Evolutionary conservation across 1,139 yeast genomes (phyloP).

Genomic region (Suhomyces chickasaworum): DNA sequence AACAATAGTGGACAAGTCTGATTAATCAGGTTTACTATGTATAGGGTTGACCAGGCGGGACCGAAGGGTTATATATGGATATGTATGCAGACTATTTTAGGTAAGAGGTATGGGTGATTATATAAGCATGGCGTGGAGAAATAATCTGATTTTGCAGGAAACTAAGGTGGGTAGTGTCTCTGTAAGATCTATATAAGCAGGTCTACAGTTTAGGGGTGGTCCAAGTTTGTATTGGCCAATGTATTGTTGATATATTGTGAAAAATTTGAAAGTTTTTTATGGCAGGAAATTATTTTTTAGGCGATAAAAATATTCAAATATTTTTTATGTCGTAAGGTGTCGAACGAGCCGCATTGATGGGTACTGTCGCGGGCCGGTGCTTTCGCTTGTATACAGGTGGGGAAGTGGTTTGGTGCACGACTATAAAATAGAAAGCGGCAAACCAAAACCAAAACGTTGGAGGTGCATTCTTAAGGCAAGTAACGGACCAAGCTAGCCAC

Average conservation of each 20-base stretch:
- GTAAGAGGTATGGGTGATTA: background rate
- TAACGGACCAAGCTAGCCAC: background rate
- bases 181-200: slow-evolving; percentile 6
- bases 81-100: slow-evolving; percentile 1
- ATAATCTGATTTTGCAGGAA: slow-evolving; percentile 9
- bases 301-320: slow-evolving; percentile 1
- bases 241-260: slow-evolving; percentile 2
- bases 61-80: background rate
- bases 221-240: slow-evolving; percentile 3
- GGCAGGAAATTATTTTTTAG: slow-evolving; percentile 1
- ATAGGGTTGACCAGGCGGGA: slow-evolving; percentile 1
- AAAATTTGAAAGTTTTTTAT: slow-evolving; percentile 5
- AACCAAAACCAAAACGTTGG: no score
- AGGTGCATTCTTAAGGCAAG: background rate
- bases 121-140: slow-evolving; percentile 8
- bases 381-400: background rate
- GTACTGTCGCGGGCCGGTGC: slow-evolving; percentile 1
- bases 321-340: slow-evolving; percentile 1
- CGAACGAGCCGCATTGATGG: slow-evolving; percentile 4
- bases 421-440: no score
- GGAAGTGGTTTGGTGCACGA: background rate
- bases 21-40: background rate
- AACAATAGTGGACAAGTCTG: background rate
- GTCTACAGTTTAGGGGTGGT: slow-evolving; percentile 7
- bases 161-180: slow-evolving; percentile 5